Conservation (phyloP, 192 early-diverging fungal species). For the Martensiomyces pterosporus region DNA sequence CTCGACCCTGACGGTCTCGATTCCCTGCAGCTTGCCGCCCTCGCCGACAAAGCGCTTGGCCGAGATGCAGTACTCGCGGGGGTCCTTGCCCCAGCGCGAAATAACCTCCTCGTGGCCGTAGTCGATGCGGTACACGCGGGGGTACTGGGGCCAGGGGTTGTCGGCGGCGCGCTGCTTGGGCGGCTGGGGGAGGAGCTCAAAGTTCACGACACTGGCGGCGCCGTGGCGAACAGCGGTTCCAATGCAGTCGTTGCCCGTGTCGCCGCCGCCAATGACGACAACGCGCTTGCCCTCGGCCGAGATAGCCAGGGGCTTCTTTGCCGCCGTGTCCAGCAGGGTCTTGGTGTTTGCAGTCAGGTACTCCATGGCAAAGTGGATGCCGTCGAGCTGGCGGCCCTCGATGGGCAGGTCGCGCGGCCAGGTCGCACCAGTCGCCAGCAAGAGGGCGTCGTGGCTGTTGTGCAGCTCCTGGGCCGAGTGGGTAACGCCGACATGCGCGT, state of each 20-base stretch:
- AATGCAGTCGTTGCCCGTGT: conserved; percentile 96
- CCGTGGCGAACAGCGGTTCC: conserved; percentile 92
- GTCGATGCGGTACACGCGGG: conserved; percentile 92
- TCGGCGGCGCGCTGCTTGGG: conserved; percentile 74
- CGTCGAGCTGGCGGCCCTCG: conserved; percentile 78
- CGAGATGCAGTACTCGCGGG: conserved; percentile 90
- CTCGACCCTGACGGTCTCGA: conserved; percentile 93
- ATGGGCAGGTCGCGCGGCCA: conserved; percentile 96
- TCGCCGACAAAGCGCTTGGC: conserved; percentile 93
- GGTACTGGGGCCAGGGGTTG: conserved; percentile 98
- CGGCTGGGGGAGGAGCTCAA: conserved; percentile 95
- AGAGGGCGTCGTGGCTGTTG: conserved; percentile 69
- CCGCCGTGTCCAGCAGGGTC: conserved; percentile 75
- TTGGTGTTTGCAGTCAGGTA: conserved; percentile 90
- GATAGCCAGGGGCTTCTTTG: conserved; percentile 70
- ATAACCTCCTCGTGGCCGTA: conserved; percentile 94
- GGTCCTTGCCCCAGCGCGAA: conserved; percentile 87
- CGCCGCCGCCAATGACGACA: conserved; percentile 97
- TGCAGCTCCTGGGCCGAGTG: conserved; percentile 66
- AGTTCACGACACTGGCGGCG: conserved; percentile 86
- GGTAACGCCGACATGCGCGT: conserved; percentile 84
- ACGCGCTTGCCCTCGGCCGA: conserved; percentile 89
- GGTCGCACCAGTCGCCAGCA: conserved; percentile 93
- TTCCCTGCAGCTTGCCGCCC: conserved; percentile 77
- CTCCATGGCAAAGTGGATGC: conserved; percentile 99